These are phyloP conservation scores for Venturia nashicola DNA, from an alignment of 2,329 filamentous ascomycete species.

Conservation along the genomic window DNA sequence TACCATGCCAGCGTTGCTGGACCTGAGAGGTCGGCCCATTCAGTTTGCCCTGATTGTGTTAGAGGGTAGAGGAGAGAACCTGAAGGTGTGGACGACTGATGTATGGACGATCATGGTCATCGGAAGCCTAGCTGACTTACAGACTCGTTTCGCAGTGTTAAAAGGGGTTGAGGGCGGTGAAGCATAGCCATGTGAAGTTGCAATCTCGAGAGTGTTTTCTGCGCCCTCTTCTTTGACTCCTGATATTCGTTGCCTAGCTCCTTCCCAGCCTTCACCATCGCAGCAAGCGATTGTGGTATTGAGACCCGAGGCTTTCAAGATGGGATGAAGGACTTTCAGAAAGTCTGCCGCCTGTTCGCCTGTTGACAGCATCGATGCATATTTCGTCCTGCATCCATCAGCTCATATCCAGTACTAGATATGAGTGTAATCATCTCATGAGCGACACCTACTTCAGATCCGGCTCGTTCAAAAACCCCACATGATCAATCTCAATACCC, in stretches of 20 bases:
- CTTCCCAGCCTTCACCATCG: conserved; percentile 8
- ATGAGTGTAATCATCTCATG: background rate
- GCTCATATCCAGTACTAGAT: background rate
- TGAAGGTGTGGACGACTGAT: conserved; percentile 14
- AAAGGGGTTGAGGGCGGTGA: background rate
- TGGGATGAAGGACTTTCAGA: conserved; percentile 5
- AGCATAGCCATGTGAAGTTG: conserved; percentile 17
- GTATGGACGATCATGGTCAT: conserved; percentile 8
- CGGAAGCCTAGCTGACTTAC: background rate
- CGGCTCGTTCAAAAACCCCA: conserved; percentile 38
- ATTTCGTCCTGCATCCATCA: background rate
- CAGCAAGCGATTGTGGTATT: conserved; percentile 7
- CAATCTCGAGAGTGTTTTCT: conserved; percentile 14
- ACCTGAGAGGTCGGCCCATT: conserved; percentile 8
- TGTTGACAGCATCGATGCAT: conserved; percentile 10
- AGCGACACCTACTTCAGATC: background rate
- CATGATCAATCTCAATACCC: conserved; percentile 32
- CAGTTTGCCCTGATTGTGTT: conserved; percentile 2
- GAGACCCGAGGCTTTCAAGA: conserved; percentile 2
- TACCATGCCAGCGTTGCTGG: conserved; percentile 7
- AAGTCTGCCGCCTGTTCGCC: conserved; percentile 9
- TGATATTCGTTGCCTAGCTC: conserved; percentile 16
- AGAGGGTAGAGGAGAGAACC: background rate
- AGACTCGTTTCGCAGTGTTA: conserved; percentile 5
- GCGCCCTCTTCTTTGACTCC: conserved; percentile 12